Evolutionary conservation across 164 flowering plant species (phyloP).

Genomic region (Dillenia suffruticosa): DNA sequence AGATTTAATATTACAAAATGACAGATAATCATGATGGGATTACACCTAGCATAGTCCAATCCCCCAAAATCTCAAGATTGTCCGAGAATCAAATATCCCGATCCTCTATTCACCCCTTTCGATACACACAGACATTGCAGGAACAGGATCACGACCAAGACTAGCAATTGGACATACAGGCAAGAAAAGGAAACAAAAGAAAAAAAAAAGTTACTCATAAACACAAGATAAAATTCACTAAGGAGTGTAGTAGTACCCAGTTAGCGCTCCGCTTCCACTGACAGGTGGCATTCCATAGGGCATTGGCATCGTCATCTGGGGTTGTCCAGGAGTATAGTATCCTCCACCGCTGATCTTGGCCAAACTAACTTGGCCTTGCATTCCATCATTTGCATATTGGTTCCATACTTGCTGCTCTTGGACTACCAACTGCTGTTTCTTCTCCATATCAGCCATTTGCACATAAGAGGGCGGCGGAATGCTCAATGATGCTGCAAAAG

Average conservation of each 20-base stretch:
- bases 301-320: constrained; percentile 17
- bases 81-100: too few relatives aligned
- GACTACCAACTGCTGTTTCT: constrained; percentile 58
- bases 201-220: not conserved
- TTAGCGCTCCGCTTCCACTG: constrained; percentile 31
- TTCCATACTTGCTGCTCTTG: constrained; percentile 75
- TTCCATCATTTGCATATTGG: constrained; percentile 60
- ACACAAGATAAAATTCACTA: constrained; percentile 19
- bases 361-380: constrained; percentile 72
- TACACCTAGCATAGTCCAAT: too few relatives aligned
- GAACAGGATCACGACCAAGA: too few relatives aligned
- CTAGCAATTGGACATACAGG: too few relatives aligned
- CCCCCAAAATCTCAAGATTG: too few relatives aligned
- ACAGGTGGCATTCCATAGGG: constrained; percentile 56
- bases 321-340: constrained; percentile 21
- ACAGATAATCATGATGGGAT: too few relatives aligned
- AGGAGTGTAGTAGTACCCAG: constrained; percentile 43
- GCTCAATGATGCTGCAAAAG: constrained; percentile 64
- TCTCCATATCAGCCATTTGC: constrained; percentile 77
- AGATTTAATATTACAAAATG: too few relatives aligned
- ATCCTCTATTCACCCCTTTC: too few relatives aligned
- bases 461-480: constrained; percentile 78
- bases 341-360: constrained; percentile 32
- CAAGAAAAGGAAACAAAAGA: too few relatives aligned
- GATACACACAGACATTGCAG: too few relatives aligned